These are phyloP conservation scores for Casuarina cunninghamiana DNA, from an alignment of 306 rosid species.

Conservation along the genomic window DNA sequence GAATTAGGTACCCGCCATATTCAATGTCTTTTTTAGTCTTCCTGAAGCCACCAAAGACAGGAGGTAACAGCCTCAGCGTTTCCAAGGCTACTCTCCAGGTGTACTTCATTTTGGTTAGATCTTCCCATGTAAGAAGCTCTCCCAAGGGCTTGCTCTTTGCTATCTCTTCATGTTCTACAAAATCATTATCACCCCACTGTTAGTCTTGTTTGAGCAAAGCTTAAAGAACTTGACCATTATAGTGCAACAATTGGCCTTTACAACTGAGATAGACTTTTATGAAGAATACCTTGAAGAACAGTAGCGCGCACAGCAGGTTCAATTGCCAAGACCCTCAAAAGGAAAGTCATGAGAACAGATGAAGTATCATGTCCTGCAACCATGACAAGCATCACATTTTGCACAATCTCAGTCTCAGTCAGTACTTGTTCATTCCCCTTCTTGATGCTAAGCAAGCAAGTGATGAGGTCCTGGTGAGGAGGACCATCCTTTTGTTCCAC, in stretches of 20 bases:
- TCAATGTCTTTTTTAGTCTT: constrained; percentile 55
- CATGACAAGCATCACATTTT: constrained; percentile 62
- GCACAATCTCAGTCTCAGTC: constrained; percentile 61
- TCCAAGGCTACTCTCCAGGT: constrained; percentile 82
- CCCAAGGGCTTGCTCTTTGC: constrained; percentile 50
- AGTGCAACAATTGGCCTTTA: too few relatives aligned
- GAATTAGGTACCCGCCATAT: constrained; percentile 61
- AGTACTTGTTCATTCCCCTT: constrained; percentile 39
- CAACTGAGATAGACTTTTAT: not conserved
- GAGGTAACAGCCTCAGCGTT: constrained; percentile 67
- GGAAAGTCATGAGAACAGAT: constrained; percentile 57
- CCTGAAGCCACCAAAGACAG: constrained; percentile 60
- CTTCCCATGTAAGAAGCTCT: constrained; percentile 69
- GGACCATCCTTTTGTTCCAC: constrained; percentile 36
- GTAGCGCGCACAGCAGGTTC: constrained; percentile 53
- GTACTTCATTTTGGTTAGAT: constrained; percentile 79
- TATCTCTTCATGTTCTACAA: constrained; percentile 74
- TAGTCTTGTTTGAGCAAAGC: not conserved
- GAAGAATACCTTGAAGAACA: constrained; percentile 61
- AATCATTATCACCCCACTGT: not conserved
- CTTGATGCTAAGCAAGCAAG: constrained; percentile 53
- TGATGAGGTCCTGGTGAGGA: constrained; percentile 58
- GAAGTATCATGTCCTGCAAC: constrained; percentile 78
- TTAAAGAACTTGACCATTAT: not conserved
- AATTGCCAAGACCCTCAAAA: constrained; percentile 46